Conservation (phyloP, 345 rosid genomes). For the Camelina neglecta region DNA sequence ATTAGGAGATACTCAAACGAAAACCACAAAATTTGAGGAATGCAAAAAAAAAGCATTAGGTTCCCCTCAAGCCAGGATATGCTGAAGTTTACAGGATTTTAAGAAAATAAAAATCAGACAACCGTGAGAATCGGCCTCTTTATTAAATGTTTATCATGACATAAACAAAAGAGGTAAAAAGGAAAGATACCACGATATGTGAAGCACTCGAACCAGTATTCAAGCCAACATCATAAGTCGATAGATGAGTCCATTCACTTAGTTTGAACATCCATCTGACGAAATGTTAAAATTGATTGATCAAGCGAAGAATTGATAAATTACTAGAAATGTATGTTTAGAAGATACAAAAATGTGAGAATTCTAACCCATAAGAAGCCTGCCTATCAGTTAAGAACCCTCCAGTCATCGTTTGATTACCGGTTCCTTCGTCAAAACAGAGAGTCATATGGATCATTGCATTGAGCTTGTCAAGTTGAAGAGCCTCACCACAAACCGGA, state of each 20-base stretch:
- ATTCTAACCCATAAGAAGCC: slow-evolving; percentile 89
- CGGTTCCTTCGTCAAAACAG: slow-evolving; percentile 97
- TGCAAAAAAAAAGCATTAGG: slow-evolving; percentile 1
- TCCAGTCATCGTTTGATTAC: slow-evolving; percentile 91
- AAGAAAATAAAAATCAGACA: slow-evolving; percentile 10
- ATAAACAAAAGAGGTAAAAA: slow-evolving; percentile 30
- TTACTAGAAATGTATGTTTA: slow-evolving; percentile 1
- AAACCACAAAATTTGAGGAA: slow-evolving; percentile 23
- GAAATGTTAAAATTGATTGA: slow-evolving; percentile 18
- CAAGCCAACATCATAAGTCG: slow-evolving; percentile 87
- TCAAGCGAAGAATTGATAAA: slow-evolving; percentile 21
- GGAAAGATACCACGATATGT: slow-evolving; percentile 70
- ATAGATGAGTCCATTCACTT: slow-evolving; percentile 93
- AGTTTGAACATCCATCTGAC: slow-evolving; percentile 92
- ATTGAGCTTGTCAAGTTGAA: slow-evolving; percentile 79
- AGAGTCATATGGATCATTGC: slow-evolving; percentile 87
- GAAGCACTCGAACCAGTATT: slow-evolving; percentile 90
- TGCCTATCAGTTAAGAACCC: slow-evolving; percentile 97
- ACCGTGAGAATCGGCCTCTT: slow-evolving; percentile 20
- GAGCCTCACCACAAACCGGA: slow-evolving; percentile 92
- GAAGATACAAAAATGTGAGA: neutral
- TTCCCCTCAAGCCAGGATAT: slow-evolving; percentile 1
- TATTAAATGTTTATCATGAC: slow-evolving; percentile 8
- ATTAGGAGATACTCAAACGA: slow-evolving; percentile 1
- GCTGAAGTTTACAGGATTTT: neutral